Percentiles rank a stretch among this genome's conserved stretches.
Conservation (phyloP, 2,329 filamentous ascomycete species). For the Geosmithia putterillii region DNA sequence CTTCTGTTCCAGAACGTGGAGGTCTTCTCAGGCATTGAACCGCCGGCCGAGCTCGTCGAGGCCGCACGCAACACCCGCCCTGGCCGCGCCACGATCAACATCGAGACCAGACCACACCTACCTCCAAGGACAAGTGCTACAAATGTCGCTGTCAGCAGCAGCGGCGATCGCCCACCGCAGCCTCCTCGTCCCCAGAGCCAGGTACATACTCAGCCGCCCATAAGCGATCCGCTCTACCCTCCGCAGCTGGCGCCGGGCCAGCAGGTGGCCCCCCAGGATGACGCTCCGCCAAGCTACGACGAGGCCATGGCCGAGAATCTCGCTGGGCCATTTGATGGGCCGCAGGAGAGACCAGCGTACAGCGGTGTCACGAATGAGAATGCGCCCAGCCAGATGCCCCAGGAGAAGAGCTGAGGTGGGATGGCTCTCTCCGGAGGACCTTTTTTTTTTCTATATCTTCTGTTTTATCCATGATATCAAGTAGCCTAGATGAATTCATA, state of each 20-base stretch:
- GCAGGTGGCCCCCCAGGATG: constrained; percentile 40
- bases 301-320: constrained; percentile 76
- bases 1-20: constrained; percentile 62
- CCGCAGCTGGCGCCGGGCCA: constrained; percentile 38
- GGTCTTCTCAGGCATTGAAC: constrained; percentile 79
- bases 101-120: constrained; percentile 19
- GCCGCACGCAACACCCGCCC: constrained; percentile 30
- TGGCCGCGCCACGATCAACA: constrained; percentile 18
- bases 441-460: neutral
- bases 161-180: neutral
- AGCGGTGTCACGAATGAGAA: constrained; percentile 51
- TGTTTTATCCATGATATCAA: neutral
- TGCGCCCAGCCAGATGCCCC: constrained; percentile 36
- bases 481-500: neutral
- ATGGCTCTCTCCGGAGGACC: no score
- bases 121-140: constrained; percentile 17
- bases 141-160: constrained; percentile 11
- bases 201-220: neutral
- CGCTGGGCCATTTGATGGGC: constrained; percentile 53
- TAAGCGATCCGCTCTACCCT: constrained; percentile 41
- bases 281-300: constrained; percentile 90
- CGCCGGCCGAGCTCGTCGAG: constrained; percentile 63
- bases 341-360: constrained; percentile 50
- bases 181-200: neutral
- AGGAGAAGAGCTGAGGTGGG: constrained; percentile 23